Base-by-base conservation (phyloP, 2,329 filamentous ascomycete species). In the Colletotrichum melonis region DNA sequence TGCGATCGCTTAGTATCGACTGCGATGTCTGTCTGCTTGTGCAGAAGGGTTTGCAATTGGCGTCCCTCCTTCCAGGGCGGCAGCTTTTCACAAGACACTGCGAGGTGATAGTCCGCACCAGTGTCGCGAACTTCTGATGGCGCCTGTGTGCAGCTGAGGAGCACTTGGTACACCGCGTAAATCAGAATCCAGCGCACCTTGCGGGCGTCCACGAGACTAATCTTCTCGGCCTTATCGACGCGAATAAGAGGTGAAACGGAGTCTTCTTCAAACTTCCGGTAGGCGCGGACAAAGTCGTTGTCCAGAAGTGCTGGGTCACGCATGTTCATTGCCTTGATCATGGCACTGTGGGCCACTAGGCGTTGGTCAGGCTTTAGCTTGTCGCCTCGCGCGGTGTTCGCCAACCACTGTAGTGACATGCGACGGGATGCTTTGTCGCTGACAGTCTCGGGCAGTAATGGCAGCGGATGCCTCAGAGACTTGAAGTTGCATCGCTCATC, bases 151-250 rank as follows among this genome's bases (percentile, higher is more conserved):
- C 91, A 91, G 66, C 89, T 90, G 11, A 89, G 87, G 1, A 97
- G 86, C n/a, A 91, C 92, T 79, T 97, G 94, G 69, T 94, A 88
- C 4, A 91, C 88, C 22, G 91, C 88, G 77, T 96, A 96, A 7
- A 96, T 88, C 46, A 95, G 79, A 35, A 95, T 89, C 94, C 94
- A 97, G 52, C 94, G 88, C 19, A 95, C 89, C 80, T 95, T 95
- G 54, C 94, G 90, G 1, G 90, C 93, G 75, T 96, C 94, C 9
- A 88, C 84, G 12, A 90, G 82, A 0, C 89, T 88, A 1, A 92
- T 79, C 77, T 89, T 91, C 46, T 91, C 89, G 6, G 80, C 73
- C 69, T 89, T 90, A 71, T 92, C 89, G 0, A 84, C 83, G 73
- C 88, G 91, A 24, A 84, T 83, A 2, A 88, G 85, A 0, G 82